A percentile compares a stretch with the other conserved stretches of the same genome.
phyloP scores from a whole-genome alignment of 2,329 filamentous ascomycete species.

The Ceratocystis huliohia region DNA sequence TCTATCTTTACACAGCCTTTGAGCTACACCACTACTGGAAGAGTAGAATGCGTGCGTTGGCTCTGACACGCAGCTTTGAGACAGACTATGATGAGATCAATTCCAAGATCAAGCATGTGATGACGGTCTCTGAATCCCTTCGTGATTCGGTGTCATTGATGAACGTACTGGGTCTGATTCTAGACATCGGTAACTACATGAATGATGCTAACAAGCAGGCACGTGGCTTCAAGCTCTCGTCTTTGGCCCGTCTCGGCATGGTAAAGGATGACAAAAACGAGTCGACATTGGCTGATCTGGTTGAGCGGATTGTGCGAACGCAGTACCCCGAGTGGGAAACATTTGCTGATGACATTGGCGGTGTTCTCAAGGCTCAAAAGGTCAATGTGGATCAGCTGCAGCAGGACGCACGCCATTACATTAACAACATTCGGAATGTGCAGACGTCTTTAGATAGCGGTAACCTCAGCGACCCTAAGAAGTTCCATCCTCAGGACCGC shows the following conservation, averaged over 20 bases:
- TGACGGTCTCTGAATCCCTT: conserved; percentile 74
- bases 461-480: conserved; percentile 90
- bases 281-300: conserved; percentile 85
- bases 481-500: conserved; percentile 94
- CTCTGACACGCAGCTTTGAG: conserved; percentile 73
- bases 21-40: conserved; percentile 98
- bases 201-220: conserved; percentile 99
- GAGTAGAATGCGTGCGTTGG: conserved; percentile 82
- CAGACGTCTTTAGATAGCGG: conserved; percentile 85
- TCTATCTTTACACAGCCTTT: conserved; percentile 84
- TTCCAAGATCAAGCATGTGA: conserved; percentile 72
- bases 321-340: conserved; percentile 94
- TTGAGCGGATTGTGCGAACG: conserved; percentile 90
- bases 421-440: conserved; percentile 87
- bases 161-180: conserved; percentile 88
- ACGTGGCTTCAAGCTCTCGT: conserved; percentile 93
- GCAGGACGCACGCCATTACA: conserved; percentile 77
- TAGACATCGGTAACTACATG: conserved; percentile 99
- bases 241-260: conserved; percentile 84
- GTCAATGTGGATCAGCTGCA: conserved; percentile 90
- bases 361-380: conserved; percentile 70
- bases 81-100: conserved; percentile 84
- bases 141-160: conserved; percentile 86
- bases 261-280: conserved; percentile 99
- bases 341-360: conserved; percentile 72